Base-by-base conservation (phyloP, 257 asterid species). In the Jaltomata sinuosa region DNA sequence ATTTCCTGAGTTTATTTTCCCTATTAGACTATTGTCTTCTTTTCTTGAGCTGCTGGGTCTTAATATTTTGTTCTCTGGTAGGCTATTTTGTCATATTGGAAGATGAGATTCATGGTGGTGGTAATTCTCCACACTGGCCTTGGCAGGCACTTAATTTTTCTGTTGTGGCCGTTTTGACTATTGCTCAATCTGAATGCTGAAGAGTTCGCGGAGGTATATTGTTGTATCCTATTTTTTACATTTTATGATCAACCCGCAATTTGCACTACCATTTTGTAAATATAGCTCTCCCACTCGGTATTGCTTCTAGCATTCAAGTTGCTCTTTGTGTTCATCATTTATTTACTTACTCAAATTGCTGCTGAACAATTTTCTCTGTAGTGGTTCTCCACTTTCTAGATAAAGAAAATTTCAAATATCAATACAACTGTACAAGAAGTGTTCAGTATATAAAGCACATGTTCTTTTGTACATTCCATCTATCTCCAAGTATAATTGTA, bases 181-280 rank as follows among this genome's bases (percentile, higher is more conserved):
- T 84, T 74, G 55, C 80, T 81, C 85, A 81, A 83, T 74, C 82
- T 22, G 83, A 84, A 50, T 80, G 79, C 83, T 81, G 54, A 82
- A 84, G 71, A 62, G 53, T 86, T 78, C 36, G 45, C 0, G 84
- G 83, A 87, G 87, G 88, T 84, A 85, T 86, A 80, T 67, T 83
- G 83, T 88, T 88, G 88, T 80, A 86, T 69, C 81, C 68, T 62
- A 81, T 76, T 84, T 79, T 88, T 71, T 77, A 52, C 54, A 32
- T 77, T 74, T 42, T 86, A 50, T 49, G 64, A 32, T 82, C 82
- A 82, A 80, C 36, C 81, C 81, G 36, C 57, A 55, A 19, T 65
- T 67, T 84, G 72, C 81, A 84, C 36, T 54, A 81, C 47, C 69
- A 29, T 68, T 86, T 85, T 88, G 90, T 84, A 67, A 81, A 88